Conservation (phyloP, 306 rosid genomes). For the Cucurbita argyrosperma region DNA sequence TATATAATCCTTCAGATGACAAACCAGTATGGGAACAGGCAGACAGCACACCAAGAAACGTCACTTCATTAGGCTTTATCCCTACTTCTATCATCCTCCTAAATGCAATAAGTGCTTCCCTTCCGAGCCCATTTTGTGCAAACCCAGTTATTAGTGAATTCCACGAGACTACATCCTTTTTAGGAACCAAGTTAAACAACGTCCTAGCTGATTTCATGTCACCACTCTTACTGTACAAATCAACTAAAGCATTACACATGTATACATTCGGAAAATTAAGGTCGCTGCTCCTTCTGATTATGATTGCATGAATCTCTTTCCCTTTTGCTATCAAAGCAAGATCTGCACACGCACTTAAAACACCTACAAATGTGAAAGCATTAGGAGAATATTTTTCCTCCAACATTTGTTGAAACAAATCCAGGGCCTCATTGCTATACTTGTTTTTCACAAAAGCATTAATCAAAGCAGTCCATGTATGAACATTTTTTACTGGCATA, state of each 20-base stretch:
- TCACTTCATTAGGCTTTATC: conserved; percentile 37
- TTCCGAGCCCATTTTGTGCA: conserved; percentile 43
- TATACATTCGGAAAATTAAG: conserved; percentile 22
- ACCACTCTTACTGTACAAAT: conserved; percentile 50
- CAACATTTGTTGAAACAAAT: conserved; percentile 30
- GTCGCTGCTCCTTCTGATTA: conserved; percentile 18
- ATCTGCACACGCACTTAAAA: conserved; percentile 42
- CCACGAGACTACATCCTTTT: conserved; percentile 39
- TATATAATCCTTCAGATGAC: conserved; percentile 25
- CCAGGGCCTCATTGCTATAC: conserved; percentile 24
- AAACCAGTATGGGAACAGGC: conserved; percentile 54
- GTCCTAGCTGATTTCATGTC: conserved; percentile 35
- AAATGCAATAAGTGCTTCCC: conserved; percentile 26
- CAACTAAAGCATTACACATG: conserved; percentile 35
- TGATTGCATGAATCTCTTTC: conserved; percentile 37
- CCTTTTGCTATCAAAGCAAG: conserved; percentile 34
- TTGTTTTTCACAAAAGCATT: conserved; percentile 23
- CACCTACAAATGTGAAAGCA: conserved; percentile 32
- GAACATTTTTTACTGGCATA: conserved; percentile 28
- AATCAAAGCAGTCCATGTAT: conserved; percentile 55
- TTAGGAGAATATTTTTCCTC: conserved; percentile 21
- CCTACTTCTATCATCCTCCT: conserved; percentile 40
- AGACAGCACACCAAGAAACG: conserved; percentile 42
- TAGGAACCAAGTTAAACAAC: conserved; percentile 24
- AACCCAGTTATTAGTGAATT: conserved; percentile 37